Evolutionary conservation across 2,329 filamentous ascomycete genomes (phyloP).

Genomic region (Hypoxylon rubiginosum): DNA sequence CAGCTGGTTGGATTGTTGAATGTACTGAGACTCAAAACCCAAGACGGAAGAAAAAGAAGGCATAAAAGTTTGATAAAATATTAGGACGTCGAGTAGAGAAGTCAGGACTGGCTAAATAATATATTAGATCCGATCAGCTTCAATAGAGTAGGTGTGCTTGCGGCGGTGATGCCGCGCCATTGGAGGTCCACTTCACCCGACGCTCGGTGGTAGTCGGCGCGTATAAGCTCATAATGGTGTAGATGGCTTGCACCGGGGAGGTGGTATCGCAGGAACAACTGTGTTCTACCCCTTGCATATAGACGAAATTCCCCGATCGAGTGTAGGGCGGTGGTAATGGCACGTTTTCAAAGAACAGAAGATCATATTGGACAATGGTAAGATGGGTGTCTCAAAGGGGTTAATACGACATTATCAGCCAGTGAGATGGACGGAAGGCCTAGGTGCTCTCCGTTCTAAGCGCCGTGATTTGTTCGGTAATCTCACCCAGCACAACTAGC

Average conservation of each 20-base stretch:
- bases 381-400: constrained; percentile 18
- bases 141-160: background rate
- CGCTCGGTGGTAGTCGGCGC: constrained; percentile 29
- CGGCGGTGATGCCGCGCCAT: constrained; percentile 11
- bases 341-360: constrained; percentile 9
- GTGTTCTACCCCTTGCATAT: constrained; percentile 28
- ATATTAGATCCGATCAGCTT: constrained; percentile 28
- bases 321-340: constrained; percentile 9
- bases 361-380: constrained; percentile 17
- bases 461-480: constrained; percentile 46
- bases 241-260: constrained; percentile 15
- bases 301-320: constrained; percentile 24
- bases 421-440: constrained; percentile 22
- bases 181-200: constrained; percentile 14
- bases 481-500: constrained; percentile 31
- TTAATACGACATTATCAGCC: constrained; percentile 28
- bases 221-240: constrained; percentile 21
- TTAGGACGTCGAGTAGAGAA: constrained; percentile 1
- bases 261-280: constrained; percentile 31
- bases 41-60: constrained; percentile 31
- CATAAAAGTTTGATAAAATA: constrained; percentile 21
- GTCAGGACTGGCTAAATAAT: constrained; percentile 33
- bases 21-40: constrained; percentile 33
- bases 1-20: constrained; percentile 46
- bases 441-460: constrained; percentile 21